A percentile compares a stretch with the other conserved stretches of the same genome.
phyloP scores from a whole-genome alignment of 2,329 filamentous ascomycete species.

The Exophiala phaeomuriformis region DNA sequence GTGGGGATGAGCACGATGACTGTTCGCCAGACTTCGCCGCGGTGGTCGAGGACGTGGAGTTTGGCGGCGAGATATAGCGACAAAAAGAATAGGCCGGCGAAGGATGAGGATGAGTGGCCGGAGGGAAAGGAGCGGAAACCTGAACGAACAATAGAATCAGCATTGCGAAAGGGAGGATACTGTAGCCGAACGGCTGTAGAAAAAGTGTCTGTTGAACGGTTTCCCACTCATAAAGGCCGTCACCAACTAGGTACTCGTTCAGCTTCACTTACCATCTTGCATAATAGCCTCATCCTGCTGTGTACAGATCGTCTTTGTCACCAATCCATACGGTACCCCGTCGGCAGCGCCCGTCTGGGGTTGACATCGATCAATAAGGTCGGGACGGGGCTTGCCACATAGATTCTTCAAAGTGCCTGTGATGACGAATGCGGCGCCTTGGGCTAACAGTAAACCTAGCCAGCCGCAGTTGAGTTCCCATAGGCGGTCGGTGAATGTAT shows the following conservation, averaged over 20 bases:
- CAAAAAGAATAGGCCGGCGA: constrained; percentile 54
- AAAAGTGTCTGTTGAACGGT: too few species aligned
- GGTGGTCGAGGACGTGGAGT: constrained; percentile 53
- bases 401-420: constrained; percentile 53
- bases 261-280: constrained; percentile 50
- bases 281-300: constrained; percentile 45
- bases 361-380: constrained; percentile 51
- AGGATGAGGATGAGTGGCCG: constrained; percentile 46
- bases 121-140: constrained; percentile 21
- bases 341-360: constrained; percentile 35
- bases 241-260: too few species aligned
- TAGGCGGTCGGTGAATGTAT: constrained; percentile 50
- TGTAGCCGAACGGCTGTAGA: too few species aligned
- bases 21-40: constrained; percentile 54
- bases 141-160: neutral
- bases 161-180: too few species aligned
- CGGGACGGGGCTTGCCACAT: constrained; percentile 53
- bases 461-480: constrained; percentile 58
- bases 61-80: constrained; percentile 54
- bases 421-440: constrained; percentile 50
- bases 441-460: constrained; percentile 48
- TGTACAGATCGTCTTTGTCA: constrained; percentile 46
- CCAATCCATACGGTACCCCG: constrained; percentile 36
- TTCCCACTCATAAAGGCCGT: too few species aligned
- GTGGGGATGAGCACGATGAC: constrained; percentile 49